phyloP scores from a whole-genome alignment of 2,329 filamentous ascomycete genomes.

The Trichoderma harzianum region DNA sequence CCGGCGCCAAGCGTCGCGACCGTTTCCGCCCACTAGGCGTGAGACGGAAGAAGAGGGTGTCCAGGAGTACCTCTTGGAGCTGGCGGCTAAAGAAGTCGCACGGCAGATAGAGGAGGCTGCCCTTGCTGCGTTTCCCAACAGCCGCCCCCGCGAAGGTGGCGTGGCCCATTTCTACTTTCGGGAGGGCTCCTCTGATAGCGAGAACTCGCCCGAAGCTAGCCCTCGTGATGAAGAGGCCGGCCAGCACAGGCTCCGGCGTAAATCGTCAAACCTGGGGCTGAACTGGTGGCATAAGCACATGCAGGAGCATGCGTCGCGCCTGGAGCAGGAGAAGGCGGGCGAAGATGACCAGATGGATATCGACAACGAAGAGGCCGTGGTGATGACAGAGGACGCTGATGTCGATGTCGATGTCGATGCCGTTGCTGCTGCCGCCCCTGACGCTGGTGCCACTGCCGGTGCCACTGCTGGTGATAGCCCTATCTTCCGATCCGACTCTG shows the following conservation, averaged over 20 bases:
- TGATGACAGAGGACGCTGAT: constrained; percentile 24
- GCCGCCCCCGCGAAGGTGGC: constrained; percentile 64
- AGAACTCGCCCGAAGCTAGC: constrained; percentile 42
- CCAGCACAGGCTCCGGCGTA: constrained; percentile 44
- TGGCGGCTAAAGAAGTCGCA: constrained; percentile 77
- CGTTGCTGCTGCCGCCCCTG: not conserved
- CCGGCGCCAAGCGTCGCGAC: constrained; percentile 31
- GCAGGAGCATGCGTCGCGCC: constrained; percentile 70
- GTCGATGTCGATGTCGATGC: constrained; percentile 24
- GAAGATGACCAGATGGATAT: constrained; percentile 27
- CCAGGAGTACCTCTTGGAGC: constrained; percentile 71
- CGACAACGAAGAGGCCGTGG: constrained; percentile 21
- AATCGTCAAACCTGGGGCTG: constrained; percentile 60
- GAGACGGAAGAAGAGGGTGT: constrained; percentile 73
- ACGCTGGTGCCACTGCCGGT: not conserved
- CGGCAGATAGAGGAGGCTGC: constrained; percentile 75
- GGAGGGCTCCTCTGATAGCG: constrained; percentile 60
- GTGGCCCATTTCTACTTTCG: constrained; percentile 69
- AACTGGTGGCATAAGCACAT: constrained; percentile 77
- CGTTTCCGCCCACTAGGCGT: constrained; percentile 48
- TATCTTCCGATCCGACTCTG: constrained; percentile 37
- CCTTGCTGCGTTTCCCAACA: constrained; percentile 72
- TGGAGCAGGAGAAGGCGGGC: constrained; percentile 46
- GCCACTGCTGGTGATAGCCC: constrained; percentile 14
- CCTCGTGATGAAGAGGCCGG: constrained; percentile 31